Percentiles rank a stretch among this genome's conserved stretches.
phyloP scores from a whole-genome alignment of 148 eudicot species.

The Rhododendron henanense region DNA sequence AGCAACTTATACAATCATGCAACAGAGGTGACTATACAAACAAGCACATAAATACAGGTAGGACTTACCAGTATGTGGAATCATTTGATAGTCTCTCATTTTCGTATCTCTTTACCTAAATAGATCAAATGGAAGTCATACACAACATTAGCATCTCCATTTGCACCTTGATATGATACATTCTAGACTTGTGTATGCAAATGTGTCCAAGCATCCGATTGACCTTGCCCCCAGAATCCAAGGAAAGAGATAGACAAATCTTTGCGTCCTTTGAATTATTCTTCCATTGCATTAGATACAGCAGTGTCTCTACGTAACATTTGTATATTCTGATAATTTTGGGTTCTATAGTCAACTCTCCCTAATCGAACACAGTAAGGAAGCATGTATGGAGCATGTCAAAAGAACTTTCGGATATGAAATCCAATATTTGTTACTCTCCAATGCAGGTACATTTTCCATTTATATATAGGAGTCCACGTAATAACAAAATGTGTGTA shows the following conservation, averaged over 20 bases:
- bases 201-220: neutral
- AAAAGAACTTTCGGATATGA: neutral
- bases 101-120: slow-evolving; percentile 82
- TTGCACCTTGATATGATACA: neutral
- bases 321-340: neutral
- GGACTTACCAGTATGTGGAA: slow-evolving; percentile 83
- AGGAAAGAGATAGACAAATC: neutral
- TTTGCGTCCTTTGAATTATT: neutral
- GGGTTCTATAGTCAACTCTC: neutral
- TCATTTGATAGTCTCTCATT: slow-evolving; percentile 64
- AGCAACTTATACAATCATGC: neutral
- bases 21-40: neutral
- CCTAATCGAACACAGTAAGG: neutral
- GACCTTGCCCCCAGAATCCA: neutral
- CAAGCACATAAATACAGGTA: neutral
- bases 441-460: neutral
- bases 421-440: neutral
- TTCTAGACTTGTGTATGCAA: neutral
- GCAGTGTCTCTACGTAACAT: neutral
- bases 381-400: neutral
- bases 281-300: neutral
- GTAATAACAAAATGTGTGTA: neutral
- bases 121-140: neutral
- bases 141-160: slow-evolving; percentile 8
- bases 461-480: neutral